These are phyloP conservation scores for Ophiocordyceps sinensis DNA, from an alignment of 2,329 filamentous ascomycete species.

Conservation along the genomic window DNA sequence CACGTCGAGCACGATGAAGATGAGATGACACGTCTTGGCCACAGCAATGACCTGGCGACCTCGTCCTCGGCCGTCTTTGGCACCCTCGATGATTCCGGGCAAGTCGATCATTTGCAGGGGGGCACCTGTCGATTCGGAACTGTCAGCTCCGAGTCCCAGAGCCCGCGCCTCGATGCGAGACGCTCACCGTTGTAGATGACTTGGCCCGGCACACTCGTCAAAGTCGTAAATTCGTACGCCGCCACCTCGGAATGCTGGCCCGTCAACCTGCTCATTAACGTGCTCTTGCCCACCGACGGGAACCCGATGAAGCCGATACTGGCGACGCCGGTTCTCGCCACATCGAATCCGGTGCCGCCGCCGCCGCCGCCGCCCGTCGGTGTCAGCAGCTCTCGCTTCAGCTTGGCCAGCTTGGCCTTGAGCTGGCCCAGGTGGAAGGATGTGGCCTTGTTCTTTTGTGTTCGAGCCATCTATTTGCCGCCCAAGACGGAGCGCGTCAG, in stretches of 20 bases:
- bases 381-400: slow-evolving; percentile 89
- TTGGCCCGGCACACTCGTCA: slow-evolving; percentile 94
- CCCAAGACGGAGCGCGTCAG: neutral
- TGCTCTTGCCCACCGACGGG: slow-evolving; percentile 96
- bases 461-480: slow-evolving; percentile 65
- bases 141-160: neutral
- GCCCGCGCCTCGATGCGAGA: neutral
- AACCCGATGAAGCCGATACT: slow-evolving; percentile 97
- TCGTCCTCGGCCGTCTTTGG: slow-evolving; percentile 94
- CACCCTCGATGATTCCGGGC: slow-evolving; percentile 96
- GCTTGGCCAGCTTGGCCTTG: slow-evolving; percentile 95
- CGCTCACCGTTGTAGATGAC: slow-evolving; percentile 72
- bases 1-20: slow-evolving; percentile 96
- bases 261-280: slow-evolving; percentile 85
- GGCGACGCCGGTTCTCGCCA: slow-evolving; percentile 91
- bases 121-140: slow-evolving; percentile 36
- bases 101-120: slow-evolving; percentile 97
- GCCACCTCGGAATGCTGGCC: slow-evolving; percentile 95
- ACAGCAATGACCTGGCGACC: slow-evolving; percentile 98
- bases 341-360: slow-evolving; percentile 87
- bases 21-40: slow-evolving; percentile 95
- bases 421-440: slow-evolving; percentile 90
- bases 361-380: slow-evolving; percentile 75
- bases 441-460: slow-evolving; percentile 94
- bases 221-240: slow-evolving; percentile 95